phyloP scores from a whole-genome alignment of 1,284 basidiomycete species.

The Malassezia nana region DNA sequence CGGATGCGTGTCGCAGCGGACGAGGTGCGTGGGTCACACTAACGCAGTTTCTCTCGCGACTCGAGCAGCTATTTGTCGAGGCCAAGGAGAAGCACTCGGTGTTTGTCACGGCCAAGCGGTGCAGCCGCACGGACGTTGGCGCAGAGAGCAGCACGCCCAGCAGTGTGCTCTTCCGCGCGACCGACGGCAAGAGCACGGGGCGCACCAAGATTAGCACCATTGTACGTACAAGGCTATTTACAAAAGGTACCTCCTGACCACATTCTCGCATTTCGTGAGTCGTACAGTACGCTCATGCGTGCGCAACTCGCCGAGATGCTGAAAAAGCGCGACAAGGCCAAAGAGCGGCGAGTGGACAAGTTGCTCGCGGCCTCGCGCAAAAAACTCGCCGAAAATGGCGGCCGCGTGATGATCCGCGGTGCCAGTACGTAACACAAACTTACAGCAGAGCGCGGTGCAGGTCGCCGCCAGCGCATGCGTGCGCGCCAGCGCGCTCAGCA shows the following conservation, averaged over 20 bases:
- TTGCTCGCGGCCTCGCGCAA: constrained; percentile 29
- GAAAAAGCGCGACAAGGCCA: constrained; percentile 43
- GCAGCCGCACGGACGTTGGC: constrained; percentile 3
- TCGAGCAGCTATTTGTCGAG: constrained; percentile 27
- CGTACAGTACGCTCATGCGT: constrained; percentile 32
- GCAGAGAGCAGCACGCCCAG: constrained; percentile 6
- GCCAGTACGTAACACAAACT: constrained; percentile 11
- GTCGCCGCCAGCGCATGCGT: constrained; percentile 17
- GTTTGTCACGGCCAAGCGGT: constrained; percentile 32
- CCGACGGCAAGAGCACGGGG: constrained; percentile 27
- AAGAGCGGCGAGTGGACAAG: constrained; percentile 41
- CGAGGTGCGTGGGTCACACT: constrained; percentile 5
- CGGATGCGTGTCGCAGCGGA: constrained; percentile 8
- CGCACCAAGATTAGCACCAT: constrained; percentile 29
- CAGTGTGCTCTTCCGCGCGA: constrained; percentile 33
- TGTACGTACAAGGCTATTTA: constrained; percentile 2
- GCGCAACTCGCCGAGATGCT: constrained; percentile 26
- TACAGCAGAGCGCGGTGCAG: constrained; percentile 14
- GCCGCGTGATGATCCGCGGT: constrained; percentile 25
- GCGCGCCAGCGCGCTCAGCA: constrained; percentile 8
- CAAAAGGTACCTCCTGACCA: constrained; percentile 22
- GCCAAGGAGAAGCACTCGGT: constrained; percentile 32
- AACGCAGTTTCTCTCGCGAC: constrained; percentile 30
- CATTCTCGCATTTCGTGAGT: constrained; percentile 23
- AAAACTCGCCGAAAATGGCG: constrained; percentile 25